A percentile compares a stretch with the other conserved stretches of the same genome.
Evolutionary conservation across 75 land plant genomes (phyloP).

Genomic region (Pinus tabuliformis): DNA sequence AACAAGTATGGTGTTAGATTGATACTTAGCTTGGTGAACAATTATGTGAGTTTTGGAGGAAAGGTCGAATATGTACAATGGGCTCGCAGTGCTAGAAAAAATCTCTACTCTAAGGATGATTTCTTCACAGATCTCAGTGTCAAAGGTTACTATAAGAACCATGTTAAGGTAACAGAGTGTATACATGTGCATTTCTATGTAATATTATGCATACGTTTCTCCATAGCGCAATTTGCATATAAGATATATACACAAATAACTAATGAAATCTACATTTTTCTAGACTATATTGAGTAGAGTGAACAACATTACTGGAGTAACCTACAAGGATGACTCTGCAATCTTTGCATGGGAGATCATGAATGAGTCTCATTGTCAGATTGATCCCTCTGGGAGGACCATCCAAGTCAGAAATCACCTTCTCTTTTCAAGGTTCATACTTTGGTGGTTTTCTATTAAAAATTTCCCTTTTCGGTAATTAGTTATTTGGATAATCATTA

Average conservation of each 20-base stretch:
- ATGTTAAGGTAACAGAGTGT: conserved; percentile 48
- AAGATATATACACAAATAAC: not conserved
- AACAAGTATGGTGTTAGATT: conserved; percentile 60
- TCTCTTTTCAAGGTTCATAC: not conserved
- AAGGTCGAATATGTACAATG: conserved; percentile 85
- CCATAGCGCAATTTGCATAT: not conserved
- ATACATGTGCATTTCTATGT: not conserved
- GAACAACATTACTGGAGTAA: conserved; percentile 64
- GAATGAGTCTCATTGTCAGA: conserved; percentile 75
- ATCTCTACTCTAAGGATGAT: conserved; percentile 56
- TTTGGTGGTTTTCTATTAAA: not conserved
- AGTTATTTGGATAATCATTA: conserved; percentile 18
- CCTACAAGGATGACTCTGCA: conserved; percentile 78
- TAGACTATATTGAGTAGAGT: conserved; percentile 56
- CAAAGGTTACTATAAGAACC: conserved; percentile 73
- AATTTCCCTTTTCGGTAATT: conserved; percentile 10
- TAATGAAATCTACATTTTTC: not conserved
- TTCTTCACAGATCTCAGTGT: conserved; percentile 67
- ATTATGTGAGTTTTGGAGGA: conserved; percentile 76
- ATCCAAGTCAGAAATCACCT: conserved; percentile 15
- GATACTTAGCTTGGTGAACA: conserved; percentile 72
- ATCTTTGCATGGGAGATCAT: conserved; percentile 87
- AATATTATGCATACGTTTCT: not conserved
- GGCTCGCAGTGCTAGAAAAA: conserved; percentile 60
- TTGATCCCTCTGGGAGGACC: conserved; percentile 30